Evolutionary conservation across 116 monocot genomes (phyloP).

Genomic region (Iris pallida): DNA sequence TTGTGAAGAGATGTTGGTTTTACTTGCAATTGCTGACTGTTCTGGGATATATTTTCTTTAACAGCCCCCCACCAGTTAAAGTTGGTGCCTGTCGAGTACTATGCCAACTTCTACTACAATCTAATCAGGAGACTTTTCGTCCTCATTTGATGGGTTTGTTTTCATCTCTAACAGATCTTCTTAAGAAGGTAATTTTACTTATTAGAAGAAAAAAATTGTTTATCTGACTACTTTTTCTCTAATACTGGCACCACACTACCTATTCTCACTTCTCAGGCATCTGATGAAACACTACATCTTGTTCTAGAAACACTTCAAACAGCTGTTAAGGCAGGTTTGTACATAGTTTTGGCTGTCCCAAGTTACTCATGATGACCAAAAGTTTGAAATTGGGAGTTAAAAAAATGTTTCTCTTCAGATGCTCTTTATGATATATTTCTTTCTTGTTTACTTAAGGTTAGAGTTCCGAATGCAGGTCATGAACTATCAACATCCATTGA

Average conservation of each 20-base stretch:
- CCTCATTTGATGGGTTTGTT: conserved; percentile 56
- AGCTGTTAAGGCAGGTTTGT: conserved; percentile 74
- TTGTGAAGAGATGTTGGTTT: conserved; percentile 9
- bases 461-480: conserved; percentile 32
- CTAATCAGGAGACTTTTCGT: conserved; percentile 38
- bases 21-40: conserved; percentile 10
- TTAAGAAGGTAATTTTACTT: conserved; percentile 56
- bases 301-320: conserved; percentile 95
- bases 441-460: background rate
- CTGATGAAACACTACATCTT: conserved; percentile 96
- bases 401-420: background rate
- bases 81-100: conserved; percentile 89
- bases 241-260: too few relatives aligned
- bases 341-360: conserved; percentile 4
- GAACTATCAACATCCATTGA: conserved; percentile 57
- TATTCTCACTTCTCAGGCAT: conserved; percentile 51
- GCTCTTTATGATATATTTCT: background rate
- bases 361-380: background rate
- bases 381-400: background rate
- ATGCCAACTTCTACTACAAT: conserved; percentile 58
- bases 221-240: too few relatives aligned
- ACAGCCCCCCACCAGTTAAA: conserved; percentile 84
- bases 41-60: conserved; percentile 7
- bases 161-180: conserved; percentile 74
- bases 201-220: background rate